Conservation (phyloP, 2,329 filamentous ascomycete genomes). For the Pezicula rhizophila region DNA sequence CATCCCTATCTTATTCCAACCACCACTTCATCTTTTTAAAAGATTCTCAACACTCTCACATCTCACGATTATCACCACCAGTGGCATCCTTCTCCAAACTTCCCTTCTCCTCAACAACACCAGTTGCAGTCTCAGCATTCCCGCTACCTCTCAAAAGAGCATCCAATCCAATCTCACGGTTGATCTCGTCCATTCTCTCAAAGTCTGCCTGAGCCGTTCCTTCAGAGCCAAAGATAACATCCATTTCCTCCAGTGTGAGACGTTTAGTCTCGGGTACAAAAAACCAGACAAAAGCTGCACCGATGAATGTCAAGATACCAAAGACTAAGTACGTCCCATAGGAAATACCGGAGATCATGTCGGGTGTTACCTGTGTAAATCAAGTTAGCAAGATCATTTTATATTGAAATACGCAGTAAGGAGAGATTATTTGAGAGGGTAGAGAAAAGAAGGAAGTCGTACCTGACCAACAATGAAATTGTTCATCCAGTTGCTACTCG, state of each 20-base stretch:
- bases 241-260: conserved; percentile 49
- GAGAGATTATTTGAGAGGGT: no score
- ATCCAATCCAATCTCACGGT: conserved; percentile 59
- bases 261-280: conserved; percentile 48
- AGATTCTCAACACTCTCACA: no score
- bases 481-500: conserved; percentile 60
- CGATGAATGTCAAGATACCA: conserved; percentile 56
- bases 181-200: conserved; percentile 68
- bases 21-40: no score
- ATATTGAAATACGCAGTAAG: no score
- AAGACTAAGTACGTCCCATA: conserved; percentile 72
- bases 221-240: conserved; percentile 60
- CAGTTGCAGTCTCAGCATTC: no score
- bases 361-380: conserved; percentile 47
- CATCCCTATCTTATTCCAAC: no score
- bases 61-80: no score
- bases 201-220: conserved; percentile 62
- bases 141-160: conserved; percentile 6
- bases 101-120: no score
- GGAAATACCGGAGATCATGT: conserved; percentile 56
- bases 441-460: no score
- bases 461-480: conserved; percentile 56
- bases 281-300: conserved; percentile 48
- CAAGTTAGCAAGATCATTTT: no score
- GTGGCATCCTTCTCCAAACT: no score